These are phyloP conservation scores for Fusarium udum DNA, from an alignment of 2,329 filamentous ascomycete genomes.

Conservation along the genomic window DNA sequence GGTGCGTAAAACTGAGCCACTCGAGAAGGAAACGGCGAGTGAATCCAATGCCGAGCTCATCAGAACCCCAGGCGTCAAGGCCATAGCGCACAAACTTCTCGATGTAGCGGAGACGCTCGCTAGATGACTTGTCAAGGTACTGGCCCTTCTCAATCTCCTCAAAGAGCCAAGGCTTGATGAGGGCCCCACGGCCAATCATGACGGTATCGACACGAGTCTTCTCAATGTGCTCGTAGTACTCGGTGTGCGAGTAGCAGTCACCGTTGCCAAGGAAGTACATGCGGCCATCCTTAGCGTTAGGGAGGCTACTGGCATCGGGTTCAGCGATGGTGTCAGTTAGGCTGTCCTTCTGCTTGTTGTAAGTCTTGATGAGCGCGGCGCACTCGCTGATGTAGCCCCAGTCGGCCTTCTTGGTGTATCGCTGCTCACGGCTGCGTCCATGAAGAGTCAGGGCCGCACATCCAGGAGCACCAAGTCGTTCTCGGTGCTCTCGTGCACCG, in stretches of 20 bases:
- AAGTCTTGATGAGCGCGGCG: slow-evolving; percentile 81
- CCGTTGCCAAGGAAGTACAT: slow-evolving; percentile 97
- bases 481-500: slow-evolving; percentile 76
- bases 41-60: slow-evolving; percentile 91
- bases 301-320: slow-evolving; percentile 76
- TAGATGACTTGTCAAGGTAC: slow-evolving; percentile 93
- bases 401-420: slow-evolving; percentile 91
- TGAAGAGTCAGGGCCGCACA: slow-evolving; percentile 96
- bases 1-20: slow-evolving; percentile 92
- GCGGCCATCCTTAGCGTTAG: slow-evolving; percentile 71
- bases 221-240: slow-evolving; percentile 82
- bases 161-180: slow-evolving; percentile 98
- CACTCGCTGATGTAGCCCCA: slow-evolving; percentile 96
- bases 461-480: slow-evolving; percentile 78
- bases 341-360: slow-evolving; percentile 74
- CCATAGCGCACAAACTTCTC: slow-evolving; percentile 92
- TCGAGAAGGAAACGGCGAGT: slow-evolving; percentile 93
- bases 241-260: slow-evolving; percentile 91
- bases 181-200: slow-evolving; percentile 95
- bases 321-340: slow-evolving; percentile 81
- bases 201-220: slow-evolving; percentile 87
- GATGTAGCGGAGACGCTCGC: slow-evolving; percentile 84
- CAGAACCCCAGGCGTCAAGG: slow-evolving; percentile 92
- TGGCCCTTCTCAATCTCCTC: slow-evolving; percentile 93
- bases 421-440: slow-evolving; percentile 90